phyloP scores from a whole-genome alignment of 306 rosid genomes.

The Prunus campanulata region DNA sequence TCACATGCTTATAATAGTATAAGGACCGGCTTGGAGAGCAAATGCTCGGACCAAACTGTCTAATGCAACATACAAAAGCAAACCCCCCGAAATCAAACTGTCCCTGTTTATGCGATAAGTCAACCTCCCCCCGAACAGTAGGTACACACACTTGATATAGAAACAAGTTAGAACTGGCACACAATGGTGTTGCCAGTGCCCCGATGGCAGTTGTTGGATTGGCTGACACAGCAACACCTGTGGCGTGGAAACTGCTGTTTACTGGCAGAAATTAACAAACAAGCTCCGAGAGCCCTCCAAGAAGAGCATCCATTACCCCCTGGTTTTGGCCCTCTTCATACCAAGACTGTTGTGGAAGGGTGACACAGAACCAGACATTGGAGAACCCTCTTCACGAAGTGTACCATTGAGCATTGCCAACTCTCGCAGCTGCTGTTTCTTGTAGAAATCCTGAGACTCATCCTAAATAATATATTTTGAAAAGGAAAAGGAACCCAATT shows the following conservation, averaged over 20 bases:
- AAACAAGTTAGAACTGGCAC: slow-evolving; percentile 62
- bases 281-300: slow-evolving; percentile 50
- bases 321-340: slow-evolving; percentile 98
- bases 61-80: slow-evolving; percentile 34
- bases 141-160: slow-evolving; percentile 73
- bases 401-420: slow-evolving; percentile 91
- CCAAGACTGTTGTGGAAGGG: slow-evolving; percentile 93
- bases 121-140: slow-evolving; percentile 42
- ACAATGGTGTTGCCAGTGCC: slow-evolving; percentile 60
- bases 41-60: slow-evolving; percentile 47
- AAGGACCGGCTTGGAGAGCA: slow-evolving; percentile 36
- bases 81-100: slow-evolving; percentile 42
- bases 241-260: slow-evolving; percentile 42
- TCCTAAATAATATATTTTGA: slow-evolving; percentile 45
- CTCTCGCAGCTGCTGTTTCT: slow-evolving; percentile 95
- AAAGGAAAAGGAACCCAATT: background rate
- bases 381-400: slow-evolving; percentile 93
- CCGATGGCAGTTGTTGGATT: slow-evolving; percentile 66
- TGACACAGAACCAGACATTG: slow-evolving; percentile 91
- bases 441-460: slow-evolving; percentile 95
- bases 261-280: slow-evolving; percentile 50
- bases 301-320: slow-evolving; percentile 50
- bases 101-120: slow-evolving; percentile 38
- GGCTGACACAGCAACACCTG: slow-evolving; percentile 52
- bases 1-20: slow-evolving; percentile 31